Evolutionary conservation across 192 early-diverging fungal species (phyloP).

Genomic region (Umbelopsis isabellina): DNA sequence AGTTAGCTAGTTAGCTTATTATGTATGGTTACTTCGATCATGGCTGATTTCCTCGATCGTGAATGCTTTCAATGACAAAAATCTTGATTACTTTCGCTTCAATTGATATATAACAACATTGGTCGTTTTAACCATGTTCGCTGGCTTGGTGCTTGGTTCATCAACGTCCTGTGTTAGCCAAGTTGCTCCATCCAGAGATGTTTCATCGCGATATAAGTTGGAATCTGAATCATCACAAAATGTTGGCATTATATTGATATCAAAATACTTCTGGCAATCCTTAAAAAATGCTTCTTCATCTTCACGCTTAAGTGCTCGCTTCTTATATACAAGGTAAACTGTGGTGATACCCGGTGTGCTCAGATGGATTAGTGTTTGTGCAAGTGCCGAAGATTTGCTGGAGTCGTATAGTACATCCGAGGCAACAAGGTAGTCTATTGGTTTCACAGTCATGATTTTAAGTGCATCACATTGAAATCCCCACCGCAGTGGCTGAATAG

Average conservation of each 20-base stretch:
- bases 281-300: slow-evolving; percentile 44
- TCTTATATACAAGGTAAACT: slow-evolving; percentile 54
- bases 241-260: slow-evolving; percentile 17
- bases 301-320: slow-evolving; percentile 29
- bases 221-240: background rate
- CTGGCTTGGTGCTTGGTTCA: background rate
- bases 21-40: too few relatives aligned
- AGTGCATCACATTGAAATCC: background rate
- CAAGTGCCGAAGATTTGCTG: slow-evolving; percentile 31
- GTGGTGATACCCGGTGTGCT: slow-evolving; percentile 31
- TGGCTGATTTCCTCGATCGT: too few relatives aligned
- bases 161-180: background rate
- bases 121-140: background rate
- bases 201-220: background rate
- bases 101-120: background rate
- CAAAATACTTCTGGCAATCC: slow-evolving; percentile 26
- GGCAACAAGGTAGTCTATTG: slow-evolving; percentile 47
- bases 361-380: slow-evolving; percentile 43
- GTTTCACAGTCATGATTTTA: background rate
- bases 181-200: background rate
- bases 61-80: background rate
- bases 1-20: too few relatives aligned
- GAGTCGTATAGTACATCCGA: slow-evolving; percentile 57
- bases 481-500: slow-evolving; percentile 32
- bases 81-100: background rate